phyloP scores from a whole-genome alignment of 176 grass and related monocot species.

The Raddia distichophylla region DNA sequence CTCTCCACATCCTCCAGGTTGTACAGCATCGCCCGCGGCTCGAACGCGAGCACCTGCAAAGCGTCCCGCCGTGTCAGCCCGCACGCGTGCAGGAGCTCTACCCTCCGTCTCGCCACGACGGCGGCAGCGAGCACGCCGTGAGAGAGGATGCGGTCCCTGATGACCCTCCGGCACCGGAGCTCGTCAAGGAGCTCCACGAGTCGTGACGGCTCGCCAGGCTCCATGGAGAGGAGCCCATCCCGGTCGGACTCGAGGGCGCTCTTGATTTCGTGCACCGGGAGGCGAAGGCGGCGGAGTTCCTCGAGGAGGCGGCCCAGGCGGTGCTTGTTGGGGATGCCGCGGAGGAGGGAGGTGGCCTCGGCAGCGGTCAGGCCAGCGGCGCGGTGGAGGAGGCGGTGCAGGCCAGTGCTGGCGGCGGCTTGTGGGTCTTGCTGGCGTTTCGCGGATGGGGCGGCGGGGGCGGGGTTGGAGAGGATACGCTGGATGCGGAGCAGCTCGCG shows the following conservation, averaged over 20 bases:
- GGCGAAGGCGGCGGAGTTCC: slow-evolving; percentile 57
- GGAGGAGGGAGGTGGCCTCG: slow-evolving; percentile 33
- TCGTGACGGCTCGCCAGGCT: slow-evolving; percentile 64
- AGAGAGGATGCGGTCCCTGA: slow-evolving; percentile 56
- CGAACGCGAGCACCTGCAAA: slow-evolving; percentile 62
- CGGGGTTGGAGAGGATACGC: slow-evolving; percentile 40
- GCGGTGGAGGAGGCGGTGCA: slow-evolving; percentile 4
- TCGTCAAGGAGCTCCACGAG: slow-evolving; percentile 50
- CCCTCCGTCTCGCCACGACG: slow-evolving; percentile 52
- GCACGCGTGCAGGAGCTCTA: slow-evolving; percentile 61
- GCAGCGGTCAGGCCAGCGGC: background rate
- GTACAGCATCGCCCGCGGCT: slow-evolving; percentile 73
- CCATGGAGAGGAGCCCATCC: slow-evolving; percentile 61
- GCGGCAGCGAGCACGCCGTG: slow-evolving; percentile 51
- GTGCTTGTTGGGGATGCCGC: background rate
- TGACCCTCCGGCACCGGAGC: slow-evolving; percentile 63
- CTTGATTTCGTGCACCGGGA: slow-evolving; percentile 50
- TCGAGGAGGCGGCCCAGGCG: slow-evolving; percentile 50
- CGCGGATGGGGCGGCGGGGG: background rate
- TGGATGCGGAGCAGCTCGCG: slow-evolving; percentile 58
- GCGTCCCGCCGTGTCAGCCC: slow-evolving; percentile 76
- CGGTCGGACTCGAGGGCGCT: slow-evolving; percentile 42
- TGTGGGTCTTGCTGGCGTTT: background rate
- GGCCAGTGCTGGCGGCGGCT: background rate
- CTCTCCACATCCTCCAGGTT: slow-evolving; percentile 60